Evolutionary conservation across 1,139 yeast species (phyloP), one percentile per base, ranked within the genome.

Genomic region (Pichiaceae sp.): DNA sequence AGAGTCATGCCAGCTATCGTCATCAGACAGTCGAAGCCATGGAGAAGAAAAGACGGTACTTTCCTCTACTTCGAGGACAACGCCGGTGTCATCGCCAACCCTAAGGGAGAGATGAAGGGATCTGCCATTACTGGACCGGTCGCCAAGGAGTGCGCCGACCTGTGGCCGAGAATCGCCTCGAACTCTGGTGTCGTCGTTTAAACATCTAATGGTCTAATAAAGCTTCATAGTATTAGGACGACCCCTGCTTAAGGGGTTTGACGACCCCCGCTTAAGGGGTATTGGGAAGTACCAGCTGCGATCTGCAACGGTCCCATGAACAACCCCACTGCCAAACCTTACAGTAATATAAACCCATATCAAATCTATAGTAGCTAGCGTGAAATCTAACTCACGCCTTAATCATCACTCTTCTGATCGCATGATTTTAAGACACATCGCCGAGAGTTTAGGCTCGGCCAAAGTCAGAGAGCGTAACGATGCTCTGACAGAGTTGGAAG

Each of bases 61-160:
- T 93, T 70, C 87, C 86, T 93, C 70, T 93, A 93, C 89, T 93
- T 93, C 63, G 99, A 93, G 81, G 99, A 93, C 76, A 93, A 93
- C 67, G 99, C 99, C 54, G 99, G 99, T 82, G 99, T 93, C 70
- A 93, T 93, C 66, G 98, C 91, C 68, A 93, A 93, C 77, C 98
- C 99, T 68, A 93, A 93, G 91, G 99, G 99, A 78, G 99, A 93
- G 76, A 93, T 93, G 98, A 93, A 93, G 81, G 99, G 99, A 74
- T 93, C 98, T 58, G 98, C 98, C 64, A 91, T 93, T 68, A 93
- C 98, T 64, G 99, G 99, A 72, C 98, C 99, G 63, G 99, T 93
- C 66, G 98, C 96, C 71, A 93, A 91, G 79, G 99, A 93, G 78
- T 91, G 98, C 78, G 98, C 99, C 68, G 99, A 93, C 68, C 84